Conservation (phyloP, 176 grass and related monocot species). For the Neostapfia colusana region DNA sequence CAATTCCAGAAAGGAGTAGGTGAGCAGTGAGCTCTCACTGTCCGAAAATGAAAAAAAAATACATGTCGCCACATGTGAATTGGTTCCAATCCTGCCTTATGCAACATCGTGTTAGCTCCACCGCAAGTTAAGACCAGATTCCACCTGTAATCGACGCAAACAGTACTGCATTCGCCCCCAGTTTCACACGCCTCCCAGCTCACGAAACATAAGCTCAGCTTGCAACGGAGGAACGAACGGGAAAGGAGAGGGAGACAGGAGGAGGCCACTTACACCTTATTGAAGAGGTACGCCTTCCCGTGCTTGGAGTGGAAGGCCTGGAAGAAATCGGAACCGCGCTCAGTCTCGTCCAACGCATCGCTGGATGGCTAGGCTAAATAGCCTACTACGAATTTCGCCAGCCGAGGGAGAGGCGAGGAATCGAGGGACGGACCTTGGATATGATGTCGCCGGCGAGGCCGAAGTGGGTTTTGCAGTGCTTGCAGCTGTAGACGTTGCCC, state of each 20-base stretch:
- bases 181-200: background rate
- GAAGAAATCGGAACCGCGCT: conserved; percentile 17
- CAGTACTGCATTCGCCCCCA: conserved; percentile 2
- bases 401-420: background rate
- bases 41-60: background rate
- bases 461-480: conserved; percentile 73
- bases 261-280: conserved; percentile 75
- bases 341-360: background rate
- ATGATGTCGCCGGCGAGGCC: conserved; percentile 63
- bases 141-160: background rate
- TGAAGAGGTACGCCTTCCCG: conserved; percentile 96
- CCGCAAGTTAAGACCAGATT: background rate
- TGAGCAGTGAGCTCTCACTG: background rate
- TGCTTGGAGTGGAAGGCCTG: conserved; percentile 86
- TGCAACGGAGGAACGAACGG: background rate
- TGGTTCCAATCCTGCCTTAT: background rate
- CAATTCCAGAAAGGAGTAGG: conserved; percentile 3
- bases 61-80: background rate
- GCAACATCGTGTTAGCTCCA: background rate
- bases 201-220: background rate
- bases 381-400: background rate
- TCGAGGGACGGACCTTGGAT: conserved; percentile 57
- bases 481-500: conserved; percentile 86
- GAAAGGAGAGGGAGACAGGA: background rate
- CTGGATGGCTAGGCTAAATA: background rate